Evolutionary conservation across 2,329 filamentous ascomycete species (phyloP).

Genomic region (Hortaea werneckii): DNA sequence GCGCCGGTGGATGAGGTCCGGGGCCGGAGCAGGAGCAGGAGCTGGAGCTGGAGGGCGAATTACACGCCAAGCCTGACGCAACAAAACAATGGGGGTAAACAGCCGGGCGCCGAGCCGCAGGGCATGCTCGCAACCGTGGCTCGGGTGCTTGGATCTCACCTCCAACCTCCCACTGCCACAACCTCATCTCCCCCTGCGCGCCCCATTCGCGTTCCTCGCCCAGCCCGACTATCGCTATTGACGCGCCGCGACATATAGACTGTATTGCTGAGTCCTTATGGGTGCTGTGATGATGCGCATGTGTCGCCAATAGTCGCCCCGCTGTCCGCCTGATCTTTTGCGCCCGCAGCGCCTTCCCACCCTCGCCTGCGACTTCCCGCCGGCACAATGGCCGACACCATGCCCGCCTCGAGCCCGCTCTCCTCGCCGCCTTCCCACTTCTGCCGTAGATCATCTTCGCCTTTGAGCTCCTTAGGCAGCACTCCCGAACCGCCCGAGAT

Average conservation of each 20-base stretch:
- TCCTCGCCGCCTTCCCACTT: constrained; percentile 4
- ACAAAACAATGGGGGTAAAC: too few species aligned
- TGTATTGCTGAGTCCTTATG: too few species aligned
- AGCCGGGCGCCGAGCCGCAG: too few species aligned
- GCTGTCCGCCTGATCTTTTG: background rate
- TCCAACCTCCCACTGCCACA: background rate
- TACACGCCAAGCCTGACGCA: too few species aligned
- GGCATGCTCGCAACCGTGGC: too few species aligned
- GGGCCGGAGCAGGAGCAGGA: too few species aligned
- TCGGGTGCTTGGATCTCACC: background rate
- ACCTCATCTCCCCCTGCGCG: background rate
- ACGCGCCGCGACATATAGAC: background rate
- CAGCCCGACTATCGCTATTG: background rate
- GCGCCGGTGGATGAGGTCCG: too few species aligned
- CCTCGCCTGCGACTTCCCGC: constrained; percentile 2
- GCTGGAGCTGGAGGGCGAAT: too few species aligned
- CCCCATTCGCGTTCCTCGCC: background rate
- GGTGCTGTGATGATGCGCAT: background rate
- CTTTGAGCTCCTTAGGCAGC: constrained; percentile 7
- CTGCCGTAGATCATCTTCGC: constrained; percentile 16
- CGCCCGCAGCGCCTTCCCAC: constrained; percentile 7
- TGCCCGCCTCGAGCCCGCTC: constrained; percentile 3
- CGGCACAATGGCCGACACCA: constrained; percentile 9
- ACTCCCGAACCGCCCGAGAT: constrained; percentile 6
- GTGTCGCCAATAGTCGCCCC: constrained; percentile 1